phyloP scores from a whole-genome alignment of 1,284 basidiomycete species.

The Ganoderma meredithae region DNA sequence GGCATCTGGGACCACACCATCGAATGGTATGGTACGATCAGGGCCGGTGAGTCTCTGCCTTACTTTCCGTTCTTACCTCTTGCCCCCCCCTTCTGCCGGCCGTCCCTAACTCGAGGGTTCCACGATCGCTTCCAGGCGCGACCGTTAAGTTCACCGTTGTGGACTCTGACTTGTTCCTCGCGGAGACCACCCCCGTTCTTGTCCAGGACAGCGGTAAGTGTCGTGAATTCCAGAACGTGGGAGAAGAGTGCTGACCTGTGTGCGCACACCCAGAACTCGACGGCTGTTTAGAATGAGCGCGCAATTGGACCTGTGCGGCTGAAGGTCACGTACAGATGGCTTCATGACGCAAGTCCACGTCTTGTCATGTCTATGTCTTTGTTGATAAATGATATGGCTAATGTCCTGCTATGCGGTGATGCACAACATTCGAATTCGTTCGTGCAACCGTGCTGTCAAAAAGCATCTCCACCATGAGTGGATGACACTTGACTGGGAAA shows the following conservation, averaged over 20 bases:
- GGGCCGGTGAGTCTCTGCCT: background rate
- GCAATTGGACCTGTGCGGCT: no score
- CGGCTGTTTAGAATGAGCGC: background rate
- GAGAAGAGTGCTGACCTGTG: background rate
- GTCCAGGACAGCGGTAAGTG: background rate
- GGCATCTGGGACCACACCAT: background rate
- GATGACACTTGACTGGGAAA: background rate
- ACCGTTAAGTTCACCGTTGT: constrained; percentile 1
- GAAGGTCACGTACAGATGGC: no score
- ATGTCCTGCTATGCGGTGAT: background rate
- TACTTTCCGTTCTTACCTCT: background rate
- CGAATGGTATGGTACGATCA: background rate
- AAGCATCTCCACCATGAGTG: no score
- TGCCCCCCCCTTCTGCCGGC: background rate
- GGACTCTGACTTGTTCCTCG: background rate
- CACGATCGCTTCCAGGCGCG: background rate
- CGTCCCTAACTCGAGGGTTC: background rate
- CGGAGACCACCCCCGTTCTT: background rate
- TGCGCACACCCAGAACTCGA: background rate
- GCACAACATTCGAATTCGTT: background rate
- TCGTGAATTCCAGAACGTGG: background rate
- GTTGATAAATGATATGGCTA: background rate
- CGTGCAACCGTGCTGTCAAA: no score
- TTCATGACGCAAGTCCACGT: background rate
- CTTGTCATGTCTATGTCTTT: background rate